phyloP scores from a whole-genome alignment of 306 rosid species.

The Rubus idaeus region DNA sequence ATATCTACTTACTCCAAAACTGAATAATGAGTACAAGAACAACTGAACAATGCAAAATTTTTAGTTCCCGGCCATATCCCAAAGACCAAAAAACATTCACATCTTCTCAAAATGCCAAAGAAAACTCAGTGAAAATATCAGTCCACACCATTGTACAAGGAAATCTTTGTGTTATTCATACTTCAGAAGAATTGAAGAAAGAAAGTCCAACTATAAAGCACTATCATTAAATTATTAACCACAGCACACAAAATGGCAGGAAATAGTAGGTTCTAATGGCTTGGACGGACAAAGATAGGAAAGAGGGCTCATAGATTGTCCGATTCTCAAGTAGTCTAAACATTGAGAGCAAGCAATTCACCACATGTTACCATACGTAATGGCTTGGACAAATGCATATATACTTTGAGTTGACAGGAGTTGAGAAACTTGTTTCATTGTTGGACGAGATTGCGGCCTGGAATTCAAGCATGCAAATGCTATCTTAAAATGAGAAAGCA shows the following conservation, averaged over 20 bases:
- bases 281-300: neutral
- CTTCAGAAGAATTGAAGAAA: neutral
- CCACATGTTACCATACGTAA: neutral
- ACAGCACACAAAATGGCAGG: neutral
- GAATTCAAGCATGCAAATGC: neutral
- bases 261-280: neutral
- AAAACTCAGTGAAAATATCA: neutral
- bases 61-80: neutral
- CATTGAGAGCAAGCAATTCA: neutral
- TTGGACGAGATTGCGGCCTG: neutral
- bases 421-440: constrained; percentile 16
- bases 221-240: neutral
- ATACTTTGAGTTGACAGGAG: neutral
- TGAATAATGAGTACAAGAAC: neutral
- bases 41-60: neutral
- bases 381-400: neutral
- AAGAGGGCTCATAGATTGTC: neutral
- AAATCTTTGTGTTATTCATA: neutral
- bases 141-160: neutral
- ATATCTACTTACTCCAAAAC: neutral
- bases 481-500: neutral
- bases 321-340: neutral
- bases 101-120: neutral
- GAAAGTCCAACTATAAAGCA: neutral
- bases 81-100: neutral